These are phyloP conservation scores for Yamadazyma philogaea DNA, from an alignment of 805 yeast species.

Conservation along the genomic window DNA sequence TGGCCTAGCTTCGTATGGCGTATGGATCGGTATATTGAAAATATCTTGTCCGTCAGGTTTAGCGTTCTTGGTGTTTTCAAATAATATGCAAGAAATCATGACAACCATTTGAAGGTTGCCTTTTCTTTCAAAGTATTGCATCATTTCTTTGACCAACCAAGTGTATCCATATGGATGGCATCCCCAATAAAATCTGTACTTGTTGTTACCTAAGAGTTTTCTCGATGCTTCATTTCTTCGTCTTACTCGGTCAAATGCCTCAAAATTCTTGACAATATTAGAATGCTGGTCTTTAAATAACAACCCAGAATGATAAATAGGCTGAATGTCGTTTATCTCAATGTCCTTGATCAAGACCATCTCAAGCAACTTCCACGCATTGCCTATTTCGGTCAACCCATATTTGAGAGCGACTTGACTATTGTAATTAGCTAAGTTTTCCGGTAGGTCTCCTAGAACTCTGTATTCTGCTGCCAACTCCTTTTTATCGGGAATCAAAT, in stretches of 20 bases:
- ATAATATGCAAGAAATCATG: constrained; percentile 73
- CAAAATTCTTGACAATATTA: constrained; percentile 10
- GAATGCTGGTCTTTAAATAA: constrained; percentile 8
- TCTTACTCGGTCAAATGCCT: constrained; percentile 13
- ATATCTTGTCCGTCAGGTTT: constrained; percentile 17
- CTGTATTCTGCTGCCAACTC: constrained; percentile 67
- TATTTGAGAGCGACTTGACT: constrained; percentile 63
- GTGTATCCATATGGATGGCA: constrained; percentile 71
- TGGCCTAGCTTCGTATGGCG: constrained; percentile 35
- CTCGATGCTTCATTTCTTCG: constrained; percentile 11
- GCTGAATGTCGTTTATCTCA: constrained; percentile 16
- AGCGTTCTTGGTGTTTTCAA: constrained; percentile 36
- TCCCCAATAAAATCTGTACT: constrained; percentile 63
- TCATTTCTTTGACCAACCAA: constrained; percentile 61
- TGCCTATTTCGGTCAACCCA: constrained; percentile 61
- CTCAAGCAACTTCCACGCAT: constrained; percentile 69
- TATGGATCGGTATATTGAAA: constrained; percentile 42
- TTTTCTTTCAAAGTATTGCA: constrained; percentile 58
- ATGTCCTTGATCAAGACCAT: constrained; percentile 45
- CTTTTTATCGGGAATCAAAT: constrained; percentile 71
- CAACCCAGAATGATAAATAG: constrained; percentile 11
- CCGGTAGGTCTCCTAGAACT: constrained; percentile 62
- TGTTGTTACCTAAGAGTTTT: constrained; percentile 11
- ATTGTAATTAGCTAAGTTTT: constrained; percentile 64
- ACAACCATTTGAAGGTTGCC: constrained; percentile 88